phyloP scores from a whole-genome alignment of 495 filamentous ascomycete species.

The Hypoxylon rickii region DNA sequence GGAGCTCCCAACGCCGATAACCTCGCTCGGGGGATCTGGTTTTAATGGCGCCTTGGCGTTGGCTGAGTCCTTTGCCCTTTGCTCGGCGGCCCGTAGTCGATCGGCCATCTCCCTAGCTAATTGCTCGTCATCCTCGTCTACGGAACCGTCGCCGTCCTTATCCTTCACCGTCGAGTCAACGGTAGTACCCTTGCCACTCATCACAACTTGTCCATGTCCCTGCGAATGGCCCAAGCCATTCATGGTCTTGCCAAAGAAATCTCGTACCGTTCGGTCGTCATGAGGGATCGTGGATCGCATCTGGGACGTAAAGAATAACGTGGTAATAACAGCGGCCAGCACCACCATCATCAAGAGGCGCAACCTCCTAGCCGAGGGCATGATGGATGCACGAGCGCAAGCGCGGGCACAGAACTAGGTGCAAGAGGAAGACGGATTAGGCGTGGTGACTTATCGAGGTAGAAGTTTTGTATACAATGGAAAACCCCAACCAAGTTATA shows the following conservation, averaged over 20 bases:
- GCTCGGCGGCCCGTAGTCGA: constrained; percentile 53
- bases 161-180: constrained; percentile 40
- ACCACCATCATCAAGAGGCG: constrained; percentile 62
- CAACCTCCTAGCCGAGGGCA: constrained; percentile 74
- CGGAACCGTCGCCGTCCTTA: constrained; percentile 48
- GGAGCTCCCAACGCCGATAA: constrained; percentile 57
- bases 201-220: constrained; percentile 39
- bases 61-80: constrained; percentile 60
- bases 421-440: too few species aligned
- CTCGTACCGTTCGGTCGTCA: constrained; percentile 46
- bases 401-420: too few species aligned
- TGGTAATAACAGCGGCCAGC: constrained; percentile 59
- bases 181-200: constrained; percentile 38
- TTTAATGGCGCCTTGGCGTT: constrained; percentile 58
- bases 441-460: too few species aligned
- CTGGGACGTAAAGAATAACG: constrained; percentile 64
- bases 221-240: constrained; percentile 49
- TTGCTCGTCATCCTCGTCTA: constrained; percentile 50
- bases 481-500: too few species aligned
- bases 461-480: too few species aligned
- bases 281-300: constrained; percentile 40
- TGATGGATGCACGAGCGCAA: constrained; percentile 46
- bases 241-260: constrained; percentile 62
- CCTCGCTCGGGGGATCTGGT: constrained; percentile 51
- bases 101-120: constrained; percentile 50